Evolutionary conservation across 345 rosid genomes (phyloP).

Genomic region (Bruguiera parviflora): DNA sequence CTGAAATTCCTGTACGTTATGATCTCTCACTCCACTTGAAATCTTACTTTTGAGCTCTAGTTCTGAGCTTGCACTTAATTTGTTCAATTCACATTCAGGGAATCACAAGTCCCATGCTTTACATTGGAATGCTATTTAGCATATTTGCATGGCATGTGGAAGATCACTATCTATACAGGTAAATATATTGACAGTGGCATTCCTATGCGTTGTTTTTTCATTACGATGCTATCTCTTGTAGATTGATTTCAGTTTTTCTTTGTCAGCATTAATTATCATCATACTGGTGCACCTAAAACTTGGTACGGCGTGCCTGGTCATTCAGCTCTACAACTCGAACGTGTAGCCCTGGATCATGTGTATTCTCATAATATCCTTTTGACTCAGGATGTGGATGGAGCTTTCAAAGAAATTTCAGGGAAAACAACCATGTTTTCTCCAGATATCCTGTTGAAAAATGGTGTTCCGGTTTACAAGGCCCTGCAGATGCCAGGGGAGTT

Average conservation of each 20-base stretch:
- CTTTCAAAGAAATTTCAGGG: background rate
- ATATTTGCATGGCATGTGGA: conserved; percentile 17
- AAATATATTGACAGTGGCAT: background rate
- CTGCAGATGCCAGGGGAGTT: conserved; percentile 45
- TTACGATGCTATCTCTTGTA: background rate
- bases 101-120: conserved; percentile 10
- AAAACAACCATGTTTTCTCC: conserved; percentile 9
- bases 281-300: conserved; percentile 13
- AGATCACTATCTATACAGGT: conserved; percentile 13
- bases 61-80: background rate
- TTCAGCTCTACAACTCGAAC: conserved; percentile 12
- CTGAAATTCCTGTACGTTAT: conserved; percentile 5
- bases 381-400: conserved; percentile 1
- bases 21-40: background rate
- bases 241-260: background rate
- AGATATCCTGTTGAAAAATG: conserved; percentile 1
- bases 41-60: background rate
- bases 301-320: conserved; percentile 12
- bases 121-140: conserved; percentile 14
- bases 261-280: conserved; percentile 13
- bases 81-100: conserved; percentile 3
- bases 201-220: background rate
- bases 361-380: background rate
- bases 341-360: conserved; percentile 7
- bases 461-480: conserved; percentile 16